Percentiles rank a stretch among this genome's conserved stretches.
These are phyloP conservation scores for Paradendryphiella salina DNA, from an alignment of 2,329 filamentous ascomycete genomes.

Conservation along the genomic window DNA sequence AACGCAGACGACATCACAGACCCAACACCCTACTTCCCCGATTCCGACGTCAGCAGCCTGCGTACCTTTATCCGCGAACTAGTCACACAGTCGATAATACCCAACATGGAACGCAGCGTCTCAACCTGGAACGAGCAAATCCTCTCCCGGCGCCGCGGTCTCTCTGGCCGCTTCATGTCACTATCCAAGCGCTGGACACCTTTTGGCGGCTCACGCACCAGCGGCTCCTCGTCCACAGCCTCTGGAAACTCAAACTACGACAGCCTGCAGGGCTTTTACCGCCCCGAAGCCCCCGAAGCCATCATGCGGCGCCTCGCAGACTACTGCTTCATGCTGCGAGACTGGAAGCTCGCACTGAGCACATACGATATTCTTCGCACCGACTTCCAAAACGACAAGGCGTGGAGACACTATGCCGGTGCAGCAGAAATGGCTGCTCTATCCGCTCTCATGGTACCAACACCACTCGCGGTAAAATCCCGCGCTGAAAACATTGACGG, in stretches of 20 bases:
- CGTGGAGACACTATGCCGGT: constrained; percentile 92
- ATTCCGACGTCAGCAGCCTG: constrained; percentile 87
- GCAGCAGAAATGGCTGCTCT: constrained; percentile 94
- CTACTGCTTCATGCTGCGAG: constrained; percentile 94
- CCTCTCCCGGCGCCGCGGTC: constrained; percentile 81
- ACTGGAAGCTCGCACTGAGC: constrained; percentile 89
- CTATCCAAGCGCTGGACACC: constrained; percentile 87
- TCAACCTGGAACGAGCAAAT: constrained; percentile 97
- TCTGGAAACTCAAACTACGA: constrained; percentile 73
- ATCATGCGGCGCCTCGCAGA: constrained; percentile 92
- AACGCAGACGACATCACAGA: constrained; percentile 71
- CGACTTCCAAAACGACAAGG: constrained; percentile 94
- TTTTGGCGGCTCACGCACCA: constrained; percentile 70
- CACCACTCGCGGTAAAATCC: constrained; percentile 71
- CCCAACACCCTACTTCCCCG: constrained; percentile 78
- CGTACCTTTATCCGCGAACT: constrained; percentile 90
- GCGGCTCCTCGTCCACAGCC: constrained; percentile 57
- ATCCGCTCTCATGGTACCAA: constrained; percentile 76
- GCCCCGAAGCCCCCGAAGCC: constrained; percentile 81
- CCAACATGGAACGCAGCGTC: constrained; percentile 91
- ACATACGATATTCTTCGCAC: constrained; percentile 88
- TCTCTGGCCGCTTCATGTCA: constrained; percentile 92
- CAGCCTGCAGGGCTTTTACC: constrained; percentile 74
- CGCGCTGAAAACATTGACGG: constrained; percentile 80
- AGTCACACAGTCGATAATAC: constrained; percentile 90